These are phyloP conservation scores for Cryoendolithus antarcticus DNA, from an alignment of 2,329 filamentous ascomycete genomes.

Conservation along the genomic window DNA sequence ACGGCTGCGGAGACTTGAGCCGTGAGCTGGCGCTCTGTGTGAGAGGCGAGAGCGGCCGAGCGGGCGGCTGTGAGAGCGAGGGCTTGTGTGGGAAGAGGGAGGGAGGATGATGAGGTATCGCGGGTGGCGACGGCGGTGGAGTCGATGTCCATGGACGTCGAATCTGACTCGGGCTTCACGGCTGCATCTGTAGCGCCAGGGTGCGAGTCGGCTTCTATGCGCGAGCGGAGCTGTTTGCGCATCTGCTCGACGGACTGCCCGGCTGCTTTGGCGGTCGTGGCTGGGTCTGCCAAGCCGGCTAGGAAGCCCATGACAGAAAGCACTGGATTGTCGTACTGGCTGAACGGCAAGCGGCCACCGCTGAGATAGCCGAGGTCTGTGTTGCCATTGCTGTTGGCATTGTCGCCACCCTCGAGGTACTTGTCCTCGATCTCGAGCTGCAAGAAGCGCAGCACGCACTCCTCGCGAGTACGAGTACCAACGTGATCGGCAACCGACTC, in stretches of 20 bases:
- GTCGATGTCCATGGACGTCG: conserved; percentile 46
- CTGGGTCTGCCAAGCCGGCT: conserved; percentile 79
- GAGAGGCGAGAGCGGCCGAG: conserved; percentile 76
- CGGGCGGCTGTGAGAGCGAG: conserved; percentile 78
- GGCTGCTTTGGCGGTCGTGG: conserved; percentile 79
- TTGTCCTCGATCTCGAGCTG: conserved; percentile 93
- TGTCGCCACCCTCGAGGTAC: conserved; percentile 56
- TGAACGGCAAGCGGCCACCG: conserved; percentile 75
- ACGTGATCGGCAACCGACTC: conserved; percentile 85
- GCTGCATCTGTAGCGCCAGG: conserved; percentile 27
- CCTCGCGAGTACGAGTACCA: conserved; percentile 78
- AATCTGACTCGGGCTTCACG: conserved; percentile 41
- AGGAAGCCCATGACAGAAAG: conserved; percentile 94
- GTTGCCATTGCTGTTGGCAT: conserved; percentile 44
- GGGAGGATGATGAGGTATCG: conserved; percentile 21
- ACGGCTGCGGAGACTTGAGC: conserved; percentile 83
- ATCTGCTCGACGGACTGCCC: conserved; percentile 80
- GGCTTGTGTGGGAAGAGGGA: conserved; percentile 55
- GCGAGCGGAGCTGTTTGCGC: conserved; percentile 64
- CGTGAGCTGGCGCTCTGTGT: conserved; percentile 94
- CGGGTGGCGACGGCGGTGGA: conserved; percentile 38
- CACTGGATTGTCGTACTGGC: conserved; percentile 86
- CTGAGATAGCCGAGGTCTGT: conserved; percentile 49
- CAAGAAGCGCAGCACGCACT: conserved; percentile 93
- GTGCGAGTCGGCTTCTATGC: conserved; percentile 52